Conservation (phyloP, 1,284 basidiomycete genomes). For the Abortiporus biennis region DNA sequence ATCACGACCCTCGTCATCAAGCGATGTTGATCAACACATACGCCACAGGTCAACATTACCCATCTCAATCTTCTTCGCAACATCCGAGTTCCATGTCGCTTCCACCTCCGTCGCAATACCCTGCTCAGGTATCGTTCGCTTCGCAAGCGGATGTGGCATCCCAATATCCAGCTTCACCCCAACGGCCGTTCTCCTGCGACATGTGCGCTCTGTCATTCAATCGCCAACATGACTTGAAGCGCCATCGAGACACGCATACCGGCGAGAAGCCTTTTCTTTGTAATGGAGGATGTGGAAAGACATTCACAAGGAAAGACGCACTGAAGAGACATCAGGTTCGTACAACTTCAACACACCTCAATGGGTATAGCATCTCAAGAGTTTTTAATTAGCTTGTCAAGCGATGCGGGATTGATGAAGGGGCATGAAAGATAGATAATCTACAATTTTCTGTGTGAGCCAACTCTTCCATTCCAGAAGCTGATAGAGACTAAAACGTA, state of each 20-base stretch:
- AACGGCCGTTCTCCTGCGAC: slow-evolving; percentile 69
- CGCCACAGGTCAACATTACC: slow-evolving; percentile 15
- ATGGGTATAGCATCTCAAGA: no score
- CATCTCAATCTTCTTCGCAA: slow-evolving; percentile 13
- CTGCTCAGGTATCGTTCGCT: slow-evolving; percentile 22
- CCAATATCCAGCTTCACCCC: slow-evolving; percentile 62
- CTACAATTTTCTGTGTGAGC: slow-evolving; percentile 5
- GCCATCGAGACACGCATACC: slow-evolving; percentile 75
- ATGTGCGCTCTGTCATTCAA: slow-evolving; percentile 78
- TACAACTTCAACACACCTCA: slow-evolving; percentile 6
- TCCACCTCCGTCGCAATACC: slow-evolving; percentile 20
- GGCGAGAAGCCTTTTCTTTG: slow-evolving; percentile 77
- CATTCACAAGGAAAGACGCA: slow-evolving; percentile 78
- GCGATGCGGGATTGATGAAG: slow-evolving; percentile 65
- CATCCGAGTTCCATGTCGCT: slow-evolving; percentile 17
- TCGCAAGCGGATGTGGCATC: slow-evolving; percentile 24
- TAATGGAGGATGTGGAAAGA: slow-evolving; percentile 77
- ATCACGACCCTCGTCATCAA: slow-evolving; percentile 20
- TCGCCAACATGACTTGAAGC: slow-evolving; percentile 74
- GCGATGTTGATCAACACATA: slow-evolving; percentile 15
- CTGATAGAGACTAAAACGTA: no score
- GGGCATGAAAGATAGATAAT: slow-evolving; percentile 31
- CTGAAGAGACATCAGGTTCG: slow-evolving; percentile 74
- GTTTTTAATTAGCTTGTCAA: slow-evolving; percentile 58
- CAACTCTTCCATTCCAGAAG: slow-evolving; percentile 9